Base-by-base conservation (phyloP, 2,329 filamentous ascomycete species). In the Diaporthe sp. region DNA sequence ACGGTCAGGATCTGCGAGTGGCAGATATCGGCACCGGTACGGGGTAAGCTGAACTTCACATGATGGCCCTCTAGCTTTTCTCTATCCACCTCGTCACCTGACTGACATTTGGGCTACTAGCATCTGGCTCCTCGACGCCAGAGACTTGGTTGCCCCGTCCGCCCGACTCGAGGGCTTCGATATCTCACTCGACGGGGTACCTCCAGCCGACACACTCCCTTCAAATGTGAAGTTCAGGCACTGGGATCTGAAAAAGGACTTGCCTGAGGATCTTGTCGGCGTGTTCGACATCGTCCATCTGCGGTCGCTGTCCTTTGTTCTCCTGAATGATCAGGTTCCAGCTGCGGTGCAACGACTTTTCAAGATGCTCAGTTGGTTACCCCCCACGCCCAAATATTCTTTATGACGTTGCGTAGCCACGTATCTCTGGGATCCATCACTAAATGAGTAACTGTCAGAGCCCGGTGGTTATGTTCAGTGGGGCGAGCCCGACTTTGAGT, bases 11-110 rank as follows among this genome's bases (percentile, higher is more conserved):
- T 28, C 57, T 81, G 12, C 73, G 76, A 4, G 65, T 81, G 13
- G 79, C 80, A 42, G 80, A 81, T 51, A 68, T 81, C 10, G 80
- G 79, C 25, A 79, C 77, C 9, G 79, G 80, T 9, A 81, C 80
- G 6, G 79, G 75, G 80, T 81, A 31, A 67, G 78, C 77, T n/a
- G 7, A 5, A 1, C 22, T 19, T 46, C 37, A 15, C 22, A 22
- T 5, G 4, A 17, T 10, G 25, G 25, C 8, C 12, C 8, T 37
- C 13, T 12, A 3, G 22, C 31, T 31, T 31, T 31, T 31, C 31
- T 7, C 15, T 8, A 12, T 4, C n/a, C 22, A 25, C 34, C 4
- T 13, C 17, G 13, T 19, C 28, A 12, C 17, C 19, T 34, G 1
- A 28, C 17, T n/a, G 46, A 49, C 46, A 8, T 13, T 3, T 34